phyloP scores from a whole-genome alignment of 2,329 filamentous ascomycete species.

The Talaromyces sp. region DNA sequence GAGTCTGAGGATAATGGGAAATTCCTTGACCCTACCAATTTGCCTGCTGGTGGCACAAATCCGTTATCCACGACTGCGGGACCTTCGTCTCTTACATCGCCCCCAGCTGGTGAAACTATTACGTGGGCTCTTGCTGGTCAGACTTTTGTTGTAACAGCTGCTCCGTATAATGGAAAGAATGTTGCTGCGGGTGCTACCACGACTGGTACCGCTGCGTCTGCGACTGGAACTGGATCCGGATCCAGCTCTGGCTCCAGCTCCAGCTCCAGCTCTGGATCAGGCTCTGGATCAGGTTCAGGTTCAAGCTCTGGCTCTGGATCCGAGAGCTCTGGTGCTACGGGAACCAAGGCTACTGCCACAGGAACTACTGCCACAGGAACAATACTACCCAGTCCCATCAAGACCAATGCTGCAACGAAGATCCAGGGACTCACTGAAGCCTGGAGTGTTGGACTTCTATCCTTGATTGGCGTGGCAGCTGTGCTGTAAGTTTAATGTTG shows the following conservation, averaged over 20 bases:
- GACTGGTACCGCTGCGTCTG: neutral
- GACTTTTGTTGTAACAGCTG: constrained; percentile 35
- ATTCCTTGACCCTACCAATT: constrained; percentile 17
- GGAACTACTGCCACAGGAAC: neutral
- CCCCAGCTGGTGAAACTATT: constrained; percentile 32
- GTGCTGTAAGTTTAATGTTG: neutral
- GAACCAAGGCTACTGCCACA: neutral
- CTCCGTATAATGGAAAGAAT: constrained; percentile 21
- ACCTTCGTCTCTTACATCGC: constrained; percentile 27
- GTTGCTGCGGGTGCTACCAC: constrained; percentile 9
- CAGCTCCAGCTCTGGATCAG: neutral
- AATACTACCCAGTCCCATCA: neutral
- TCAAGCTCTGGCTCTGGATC: neutral
- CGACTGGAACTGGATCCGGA: neutral
- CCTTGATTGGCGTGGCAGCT: neutral
- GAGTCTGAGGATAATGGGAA: constrained; percentile 19
- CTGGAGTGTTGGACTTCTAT: neutral
- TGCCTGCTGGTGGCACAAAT: constrained; percentile 27
- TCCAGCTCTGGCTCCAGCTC: neutral
- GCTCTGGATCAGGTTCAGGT: neutral
- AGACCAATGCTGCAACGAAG: neutral
- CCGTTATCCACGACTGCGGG: constrained; percentile 25
- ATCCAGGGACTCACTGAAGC: neutral
- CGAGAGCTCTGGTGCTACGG: neutral
- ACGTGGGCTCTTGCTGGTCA: constrained; percentile 31